These are phyloP conservation scores for Thinopyrum elongatum DNA, from an alignment of 176 grass and related monocot species.

Conservation along the genomic window DNA sequence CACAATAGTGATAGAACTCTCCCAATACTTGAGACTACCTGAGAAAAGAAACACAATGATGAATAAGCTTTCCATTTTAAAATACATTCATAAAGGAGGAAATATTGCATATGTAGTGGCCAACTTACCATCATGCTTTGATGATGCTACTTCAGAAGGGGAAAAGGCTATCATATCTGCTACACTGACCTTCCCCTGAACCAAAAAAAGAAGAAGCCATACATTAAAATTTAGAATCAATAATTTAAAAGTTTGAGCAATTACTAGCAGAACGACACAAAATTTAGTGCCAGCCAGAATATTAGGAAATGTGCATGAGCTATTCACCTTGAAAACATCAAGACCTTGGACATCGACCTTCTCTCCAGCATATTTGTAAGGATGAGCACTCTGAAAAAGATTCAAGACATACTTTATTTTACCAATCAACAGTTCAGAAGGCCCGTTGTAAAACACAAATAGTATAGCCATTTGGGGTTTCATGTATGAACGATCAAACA, in stretches of 20 bases:
- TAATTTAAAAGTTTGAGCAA: neutral
- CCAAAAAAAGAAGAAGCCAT: conserved; percentile 16
- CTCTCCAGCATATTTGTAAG: conserved; percentile 93
- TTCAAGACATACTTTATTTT: neutral
- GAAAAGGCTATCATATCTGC: conserved; percentile 84
- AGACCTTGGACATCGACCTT: conserved; percentile 86
- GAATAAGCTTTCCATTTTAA: neutral
- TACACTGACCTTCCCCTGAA: conserved; percentile 81
- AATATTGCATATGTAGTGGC: conserved; percentile 26
- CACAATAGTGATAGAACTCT: conserved; percentile 80
- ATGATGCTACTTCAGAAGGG: conserved; percentile 47
- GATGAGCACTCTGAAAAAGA: conserved; percentile 79
- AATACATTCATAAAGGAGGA: conserved; percentile 10
- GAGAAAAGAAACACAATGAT: neutral
- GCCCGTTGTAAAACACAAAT: neutral
- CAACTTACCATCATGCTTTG: conserved; percentile 80
- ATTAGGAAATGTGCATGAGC: neutral
- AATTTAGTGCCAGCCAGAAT: neutral
- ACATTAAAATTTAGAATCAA: neutral
- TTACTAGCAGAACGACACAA: neutral
- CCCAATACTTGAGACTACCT: conserved; percentile 79
- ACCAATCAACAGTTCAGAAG: neutral
- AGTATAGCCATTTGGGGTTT: neutral
- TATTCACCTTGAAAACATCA: conserved; percentile 84
- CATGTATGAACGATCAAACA: conserved; percentile 4